Base-by-base conservation (phyloP, 192 early-diverging fungal species). In the Pilobolus umbonatus region DNA sequence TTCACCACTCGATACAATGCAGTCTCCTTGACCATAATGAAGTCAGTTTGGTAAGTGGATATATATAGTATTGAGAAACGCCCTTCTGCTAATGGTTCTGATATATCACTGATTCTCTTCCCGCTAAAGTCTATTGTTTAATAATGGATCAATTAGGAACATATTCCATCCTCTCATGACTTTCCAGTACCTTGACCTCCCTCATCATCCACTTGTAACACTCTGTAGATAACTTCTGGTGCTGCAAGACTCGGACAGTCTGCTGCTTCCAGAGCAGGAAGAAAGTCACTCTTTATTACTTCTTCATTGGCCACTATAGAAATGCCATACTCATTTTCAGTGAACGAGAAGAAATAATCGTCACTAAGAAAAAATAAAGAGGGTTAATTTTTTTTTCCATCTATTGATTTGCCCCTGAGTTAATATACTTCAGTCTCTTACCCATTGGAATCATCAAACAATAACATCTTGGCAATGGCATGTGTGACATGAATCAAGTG, bases 11-110 rank as follows among this genome's bases (percentile, higher is more conserved):
- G 52, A 24, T 71, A 56, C n/a, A 87, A 68, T 19, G 75, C 69
- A 21, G 65, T 59, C 46, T 87, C 83, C 58, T 83, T 82, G 39
- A 85, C 84, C 69, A 87, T 80, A 22, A 87, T 69, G 39, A 84
- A 75, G 47, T 88, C 86, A 1, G 84, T 88, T 62, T 86, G 84
- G 57, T 86, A 88, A 3, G 86, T 88, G 3, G 77, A 80, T 60
- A 86, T 76, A 61, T 86, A 88, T 36, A 88, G 85, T 43, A 88
- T 85, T 17, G 81, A 84, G 28, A 88, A 78, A 61, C 77, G 76
- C 5, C 80, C 76, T 36, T 69, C 62, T 9, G 82, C 82, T 11
- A 84, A 57, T 0, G 82, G 80, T 25, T 34, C 69, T 2, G 82
- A 78, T 9, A 84, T 48, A 31, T 83, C 76, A 49, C 66, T 78